A percentile compares a stretch with the other conserved stretches of the same genome.
Evolutionary conservation across 1,284 basidiomycete species (phyloP).

Genomic region (Papiliotrema laurentii): DNA sequence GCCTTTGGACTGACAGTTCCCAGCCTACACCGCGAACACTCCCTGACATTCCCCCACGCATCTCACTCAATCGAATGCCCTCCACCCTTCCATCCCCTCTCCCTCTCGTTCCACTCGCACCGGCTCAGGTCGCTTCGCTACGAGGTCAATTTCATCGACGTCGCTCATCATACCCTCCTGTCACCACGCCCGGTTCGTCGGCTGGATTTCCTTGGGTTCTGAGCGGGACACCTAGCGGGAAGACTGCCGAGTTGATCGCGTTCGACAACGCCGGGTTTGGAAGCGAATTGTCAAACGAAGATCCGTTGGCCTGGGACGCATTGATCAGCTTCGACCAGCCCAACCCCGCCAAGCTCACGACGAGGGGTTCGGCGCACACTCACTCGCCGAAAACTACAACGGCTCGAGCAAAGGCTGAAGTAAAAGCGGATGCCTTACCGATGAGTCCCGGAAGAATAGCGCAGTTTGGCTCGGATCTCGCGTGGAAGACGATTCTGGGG

Average conservation of each 20-base stretch:
- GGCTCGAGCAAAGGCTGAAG: background rate
- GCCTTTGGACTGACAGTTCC: too few species aligned
- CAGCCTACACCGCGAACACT: background rate
- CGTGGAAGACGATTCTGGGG: slow-evolving; percentile 31
- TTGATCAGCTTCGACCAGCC: background rate
- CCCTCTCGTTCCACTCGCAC: background rate
- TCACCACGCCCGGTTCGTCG: slow-evolving; percentile 15
- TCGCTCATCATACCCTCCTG: slow-evolving; percentile 33
- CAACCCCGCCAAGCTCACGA: background rate
- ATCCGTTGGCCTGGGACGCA: background rate
- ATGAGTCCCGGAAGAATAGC: slow-evolving; percentile 10
- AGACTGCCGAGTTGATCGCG: slow-evolving; percentile 5
- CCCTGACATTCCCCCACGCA: background rate
- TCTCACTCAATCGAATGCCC: too few species aligned
- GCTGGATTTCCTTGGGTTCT: slow-evolving; percentile 17
- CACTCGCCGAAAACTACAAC: background rate
- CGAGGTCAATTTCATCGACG: slow-evolving; percentile 13
- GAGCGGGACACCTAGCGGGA: slow-evolving; percentile 15
- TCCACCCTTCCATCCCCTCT: background rate
- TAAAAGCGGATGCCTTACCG: background rate
- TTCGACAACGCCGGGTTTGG: background rate
- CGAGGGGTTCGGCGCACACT: background rate
- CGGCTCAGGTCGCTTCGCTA: slow-evolving; percentile 9
- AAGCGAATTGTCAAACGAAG: background rate
- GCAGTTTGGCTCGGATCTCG: slow-evolving; percentile 20